Percentiles rank a stretch among this genome's conserved stretches.
phyloP scores from a whole-genome alignment of 2,329 filamentous ascomycete genomes.

The Arthrobotrys pseudoclavata region DNA sequence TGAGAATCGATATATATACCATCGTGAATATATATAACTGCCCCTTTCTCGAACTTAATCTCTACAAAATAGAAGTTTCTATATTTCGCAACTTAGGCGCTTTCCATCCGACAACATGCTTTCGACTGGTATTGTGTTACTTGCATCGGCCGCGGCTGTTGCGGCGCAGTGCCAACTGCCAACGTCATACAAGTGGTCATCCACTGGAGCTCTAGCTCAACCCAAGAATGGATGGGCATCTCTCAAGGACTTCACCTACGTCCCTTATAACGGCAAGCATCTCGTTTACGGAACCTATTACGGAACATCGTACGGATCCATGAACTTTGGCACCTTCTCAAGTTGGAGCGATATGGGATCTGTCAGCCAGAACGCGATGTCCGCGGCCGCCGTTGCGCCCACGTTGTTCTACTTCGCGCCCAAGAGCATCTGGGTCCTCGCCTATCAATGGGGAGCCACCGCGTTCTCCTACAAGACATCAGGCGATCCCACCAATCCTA shows the following conservation, averaged over 20 bases:
- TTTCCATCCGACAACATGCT: constrained; percentile 10
- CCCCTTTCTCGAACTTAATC: too few species aligned
- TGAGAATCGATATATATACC: too few species aligned
- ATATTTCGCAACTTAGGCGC: background rate
- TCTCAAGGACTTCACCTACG: constrained; percentile 75
- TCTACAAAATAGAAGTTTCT: too few species aligned
- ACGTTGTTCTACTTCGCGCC: constrained; percentile 75
- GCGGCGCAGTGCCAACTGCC: constrained; percentile 69
- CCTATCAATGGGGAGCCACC: constrained; percentile 75
- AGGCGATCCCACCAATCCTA: constrained; percentile 72
- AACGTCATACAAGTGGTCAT: constrained; percentile 72
- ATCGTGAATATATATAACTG: too few species aligned
- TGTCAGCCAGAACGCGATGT: constrained; percentile 71
- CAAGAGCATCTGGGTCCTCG: constrained; percentile 75
- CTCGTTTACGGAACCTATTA: constrained; percentile 74
- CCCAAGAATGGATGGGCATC: constrained; percentile 72
- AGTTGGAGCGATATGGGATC: constrained; percentile 71
- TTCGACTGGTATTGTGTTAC: constrained; percentile 29
- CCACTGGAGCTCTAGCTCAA: constrained; percentile 69
- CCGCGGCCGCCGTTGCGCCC: constrained; percentile 70
- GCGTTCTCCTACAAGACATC: constrained; percentile 75
- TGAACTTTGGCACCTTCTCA: constrained; percentile 72
- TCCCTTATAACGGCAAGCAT: constrained; percentile 72
- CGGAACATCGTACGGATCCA: constrained; percentile 71
- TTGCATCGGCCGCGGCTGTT: constrained; percentile 35